Base-by-base conservation (phyloP, 2,329 filamentous ascomycete genomes). In the Mollisiaceae sp. region DNA sequence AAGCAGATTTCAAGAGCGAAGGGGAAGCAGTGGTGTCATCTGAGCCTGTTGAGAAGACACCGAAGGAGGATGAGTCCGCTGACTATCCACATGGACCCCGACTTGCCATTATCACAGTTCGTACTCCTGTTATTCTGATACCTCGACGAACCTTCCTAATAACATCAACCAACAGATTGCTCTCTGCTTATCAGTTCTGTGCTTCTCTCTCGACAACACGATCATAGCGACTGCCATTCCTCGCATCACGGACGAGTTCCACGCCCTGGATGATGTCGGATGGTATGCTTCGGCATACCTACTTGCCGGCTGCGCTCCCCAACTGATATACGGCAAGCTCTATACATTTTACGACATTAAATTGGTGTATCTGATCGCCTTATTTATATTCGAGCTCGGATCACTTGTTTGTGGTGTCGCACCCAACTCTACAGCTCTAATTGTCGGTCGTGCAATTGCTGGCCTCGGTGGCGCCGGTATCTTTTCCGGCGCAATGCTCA, bases 391-490 rank as follows among this genome's bases (percentile, higher is more conserved):
- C 39, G 67, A 67, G 62, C 59, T 75, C n/a, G 73, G 73, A n/a
- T 72, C 69, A 15, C 52, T 70, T 15, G 59, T 75, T 32, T 75
- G 73, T 55, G 73, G 68, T 24, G 61, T 68, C 2, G 74, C 73
- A 38, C 70, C 72, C 14, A 73, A 55, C 24, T 72, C 72, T 74
- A 69, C 77, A 57, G 79, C 79, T 14, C 68, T 85, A 14, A 83
- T 85, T 64, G 70, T 80, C n/a, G 81, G 81, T 1, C 75, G 81
- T 9, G 79, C 76, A 22, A 71, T 81, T 41, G 75, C 76, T 38
- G 81, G 81, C n/a, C 65, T 77, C 2, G 80, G 80, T 1, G 79
- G 79, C 0, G 69, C 73, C 5, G 81, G 80, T 2, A 77, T 81
- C 63, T 81, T 79, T 59, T 75, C 74, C 1, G 80, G 81, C 1